phyloP scores from a whole-genome alignment of 352 stramenopile genomes.

The Globisporangium echinulatum region DNA sequence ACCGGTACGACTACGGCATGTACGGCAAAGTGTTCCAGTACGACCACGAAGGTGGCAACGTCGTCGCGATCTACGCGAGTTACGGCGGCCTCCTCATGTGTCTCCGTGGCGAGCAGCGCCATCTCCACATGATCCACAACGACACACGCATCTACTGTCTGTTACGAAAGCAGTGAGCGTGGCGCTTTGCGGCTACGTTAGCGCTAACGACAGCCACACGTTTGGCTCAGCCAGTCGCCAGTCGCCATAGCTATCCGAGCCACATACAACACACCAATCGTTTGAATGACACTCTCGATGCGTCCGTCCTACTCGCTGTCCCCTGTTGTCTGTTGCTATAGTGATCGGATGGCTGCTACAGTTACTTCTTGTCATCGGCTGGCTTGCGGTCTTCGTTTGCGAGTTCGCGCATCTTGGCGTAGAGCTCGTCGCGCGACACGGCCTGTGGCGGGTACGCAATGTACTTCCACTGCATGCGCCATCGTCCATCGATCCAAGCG shows the following conservation, averaged over 20 bases:
- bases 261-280: no score
- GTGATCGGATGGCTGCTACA: neutral
- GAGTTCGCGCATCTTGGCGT: slow-evolving; percentile 70
- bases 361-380: neutral
- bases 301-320: no score
- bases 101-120: slow-evolving; percentile 94
- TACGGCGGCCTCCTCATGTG: slow-evolving; percentile 98
- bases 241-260: no score
- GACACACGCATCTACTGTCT: slow-evolving; percentile 95
- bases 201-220: no score
- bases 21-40: slow-evolving; percentile 98
- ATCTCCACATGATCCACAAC: slow-evolving; percentile 96
- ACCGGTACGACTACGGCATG: slow-evolving; percentile 99
- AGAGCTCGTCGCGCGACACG: slow-evolving; percentile 68
- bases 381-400: slow-evolving; percentile 47
- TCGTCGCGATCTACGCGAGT: slow-evolving; percentile 92
- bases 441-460: slow-evolving; percentile 78
- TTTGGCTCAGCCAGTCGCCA: no score
- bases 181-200: no score
- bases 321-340: no score
- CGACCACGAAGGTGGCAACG: slow-evolving; percentile 92
- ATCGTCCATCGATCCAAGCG: neutral
- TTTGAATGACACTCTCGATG: no score
- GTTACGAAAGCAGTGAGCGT: slow-evolving; percentile 77
- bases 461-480: slow-evolving; percentile 62